phyloP scores from a whole-genome alignment of 31 red algal species.

The Odonthalia washingtoniensis region DNA sequence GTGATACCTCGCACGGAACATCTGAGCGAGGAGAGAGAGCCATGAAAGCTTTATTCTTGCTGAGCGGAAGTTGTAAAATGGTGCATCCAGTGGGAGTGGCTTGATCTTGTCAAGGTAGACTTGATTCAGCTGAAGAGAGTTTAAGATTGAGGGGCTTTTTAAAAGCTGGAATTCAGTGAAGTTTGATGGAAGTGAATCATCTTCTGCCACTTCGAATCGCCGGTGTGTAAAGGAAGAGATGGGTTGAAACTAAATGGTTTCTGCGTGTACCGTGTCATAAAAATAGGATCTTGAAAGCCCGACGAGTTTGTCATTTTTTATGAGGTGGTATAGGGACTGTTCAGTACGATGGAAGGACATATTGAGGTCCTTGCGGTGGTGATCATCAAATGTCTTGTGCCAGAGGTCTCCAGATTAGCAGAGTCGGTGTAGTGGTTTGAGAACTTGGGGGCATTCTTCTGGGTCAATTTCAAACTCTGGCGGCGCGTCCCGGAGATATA shows the following conservation, averaged over 20 bases:
- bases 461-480: constrained; percentile 12
- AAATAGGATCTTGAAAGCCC: constrained; percentile 47
- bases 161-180: constrained; percentile 20
- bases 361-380: constrained; percentile 32
- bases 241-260: background rate
- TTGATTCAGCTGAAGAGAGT: background rate
- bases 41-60: constrained; percentile 43
- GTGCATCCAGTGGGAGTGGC: background rate
- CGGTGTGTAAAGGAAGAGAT: background rate
- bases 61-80: background rate
- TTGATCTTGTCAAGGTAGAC: constrained; percentile 13
- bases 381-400: constrained; percentile 34
- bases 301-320: background rate
- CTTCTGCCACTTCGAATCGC: constrained; percentile 24
- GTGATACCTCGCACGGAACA: constrained; percentile 33
- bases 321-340: constrained; percentile 24
- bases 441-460: constrained; percentile 41
- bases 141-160: background rate
- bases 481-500: constrained; percentile 48
- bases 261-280: constrained; percentile 23
- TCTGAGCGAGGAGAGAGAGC: constrained; percentile 27
- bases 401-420: constrained; percentile 45
- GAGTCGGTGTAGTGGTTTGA: constrained; percentile 50
- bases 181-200: constrained; percentile 2
- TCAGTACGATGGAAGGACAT: constrained; percentile 29